Percentiles rank a stretch among this genome's conserved stretches.
These are phyloP conservation scores for Strigomonas culicis DNA, from an alignment of 208 protist genomes.

Conservation along the genomic window DNA sequence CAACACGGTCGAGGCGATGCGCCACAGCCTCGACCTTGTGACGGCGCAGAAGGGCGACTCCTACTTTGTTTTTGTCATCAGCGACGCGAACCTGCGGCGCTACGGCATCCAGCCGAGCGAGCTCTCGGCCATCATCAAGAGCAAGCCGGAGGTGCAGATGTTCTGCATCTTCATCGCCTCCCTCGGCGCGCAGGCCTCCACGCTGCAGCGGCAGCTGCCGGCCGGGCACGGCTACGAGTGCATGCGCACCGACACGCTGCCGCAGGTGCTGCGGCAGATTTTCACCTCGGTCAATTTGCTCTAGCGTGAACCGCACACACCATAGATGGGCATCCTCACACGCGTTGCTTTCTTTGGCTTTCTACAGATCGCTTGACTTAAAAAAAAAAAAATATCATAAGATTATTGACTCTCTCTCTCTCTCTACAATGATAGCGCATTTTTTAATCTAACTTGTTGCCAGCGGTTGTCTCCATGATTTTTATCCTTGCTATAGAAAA, in stretches of 20 bases:
- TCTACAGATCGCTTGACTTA: too few species aligned
- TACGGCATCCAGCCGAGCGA: slow-evolving; percentile 89
- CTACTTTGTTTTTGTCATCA: slow-evolving; percentile 93
- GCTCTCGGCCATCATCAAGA: slow-evolving; percentile 65
- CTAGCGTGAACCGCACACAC: too few species aligned
- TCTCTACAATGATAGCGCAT: neutral
- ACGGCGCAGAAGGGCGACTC: slow-evolving; percentile 82
- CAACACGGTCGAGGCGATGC: slow-evolving; percentile 88
- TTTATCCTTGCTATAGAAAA: slow-evolving; percentile 1
- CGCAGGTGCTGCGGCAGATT: slow-evolving; percentile 87
- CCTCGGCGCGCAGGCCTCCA: slow-evolving; percentile 72
- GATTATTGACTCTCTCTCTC: slow-evolving; percentile 6
- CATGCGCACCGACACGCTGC: slow-evolving; percentile 79
- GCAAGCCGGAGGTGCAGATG: slow-evolving; percentile 77
- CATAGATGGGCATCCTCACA: too few species aligned
- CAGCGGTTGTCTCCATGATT: neutral
- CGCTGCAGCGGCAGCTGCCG: slow-evolving; percentile 68
- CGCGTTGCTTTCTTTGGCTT: slow-evolving; percentile 14
- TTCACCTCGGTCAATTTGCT: slow-evolving; percentile 75
- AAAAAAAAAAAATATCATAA: slow-evolving; percentile 16
- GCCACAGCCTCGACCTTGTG: slow-evolving; percentile 61
- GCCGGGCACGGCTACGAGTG: slow-evolving; percentile 85
- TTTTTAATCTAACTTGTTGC: slow-evolving; percentile 7
- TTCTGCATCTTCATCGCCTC: slow-evolving; percentile 92
- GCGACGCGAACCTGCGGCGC: slow-evolving; percentile 91